Percentiles rank a stretch among this genome's conserved stretches.
Conservation (phyloP, 768 basidiomycete genomes). For the Tubosaeta sp. region DNA sequence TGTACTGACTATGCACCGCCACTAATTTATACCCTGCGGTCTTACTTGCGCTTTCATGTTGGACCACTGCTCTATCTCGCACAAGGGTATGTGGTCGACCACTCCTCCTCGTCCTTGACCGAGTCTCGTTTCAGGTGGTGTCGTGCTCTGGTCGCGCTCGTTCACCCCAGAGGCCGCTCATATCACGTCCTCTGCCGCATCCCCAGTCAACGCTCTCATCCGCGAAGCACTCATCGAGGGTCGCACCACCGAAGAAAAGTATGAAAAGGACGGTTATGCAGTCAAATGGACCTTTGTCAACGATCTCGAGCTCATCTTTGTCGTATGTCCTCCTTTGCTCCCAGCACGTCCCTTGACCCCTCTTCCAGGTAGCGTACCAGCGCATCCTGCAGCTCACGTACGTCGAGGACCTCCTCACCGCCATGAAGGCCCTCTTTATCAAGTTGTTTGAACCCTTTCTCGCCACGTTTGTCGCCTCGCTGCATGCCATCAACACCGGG, state of each 20-base stretch:
- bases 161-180: conserved; percentile 84
- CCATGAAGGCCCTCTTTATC: conserved; percentile 81
- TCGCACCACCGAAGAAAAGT: conserved; percentile 72
- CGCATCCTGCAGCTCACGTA: conserved; percentile 93
- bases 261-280: conserved; percentile 92
- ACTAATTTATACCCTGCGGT: conserved; percentile 7
- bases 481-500: conserved; percentile 56
- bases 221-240: conserved; percentile 92
- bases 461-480: conserved; percentile 75
- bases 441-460: conserved; percentile 84
- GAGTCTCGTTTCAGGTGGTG: conserved; percentile 56
- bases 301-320: conserved; percentile 94
- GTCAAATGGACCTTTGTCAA: conserved; percentile 95
- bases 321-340: conserved; percentile 49
- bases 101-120: not conserved
- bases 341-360: conserved; percentile 1
- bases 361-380: conserved; percentile 84
- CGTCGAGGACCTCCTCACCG: conserved; percentile 79
- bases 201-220: conserved; percentile 85
- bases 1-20: conserved; percentile 7
- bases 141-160: conserved; percentile 92
- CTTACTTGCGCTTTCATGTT: conserved; percentile 51
- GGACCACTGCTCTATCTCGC: conserved; percentile 93
- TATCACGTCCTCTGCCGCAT: conserved; percentile 64
- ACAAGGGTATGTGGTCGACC: conserved; percentile 58